Evolutionary conservation across 768 basidiomycete species (phyloP).

Genomic region (Antrodiella citrinella): DNA sequence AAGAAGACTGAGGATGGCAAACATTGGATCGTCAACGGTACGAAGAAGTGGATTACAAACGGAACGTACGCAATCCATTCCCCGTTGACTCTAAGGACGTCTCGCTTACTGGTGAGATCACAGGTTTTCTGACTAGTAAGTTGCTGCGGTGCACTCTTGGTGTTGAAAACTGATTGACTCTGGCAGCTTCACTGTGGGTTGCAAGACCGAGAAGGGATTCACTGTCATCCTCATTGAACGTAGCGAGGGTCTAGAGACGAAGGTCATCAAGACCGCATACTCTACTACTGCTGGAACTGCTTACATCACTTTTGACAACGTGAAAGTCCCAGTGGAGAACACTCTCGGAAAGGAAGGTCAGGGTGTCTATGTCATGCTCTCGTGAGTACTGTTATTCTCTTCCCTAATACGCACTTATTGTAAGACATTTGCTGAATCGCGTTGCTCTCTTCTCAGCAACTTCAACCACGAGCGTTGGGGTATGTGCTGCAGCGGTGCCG

Average conservation of each 20-base stretch:
- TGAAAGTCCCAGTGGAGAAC: conserved; percentile 80
- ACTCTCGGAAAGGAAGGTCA: conserved; percentile 75
- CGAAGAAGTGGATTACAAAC: conserved; percentile 84
- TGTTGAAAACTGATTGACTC: conserved; percentile 4
- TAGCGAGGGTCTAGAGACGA: conserved; percentile 77
- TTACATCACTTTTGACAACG: conserved; percentile 77
- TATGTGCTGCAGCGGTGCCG: conserved; percentile 68
- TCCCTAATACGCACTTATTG: conserved; percentile 12
- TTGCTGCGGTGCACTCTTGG: background rate
- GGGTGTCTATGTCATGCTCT: conserved; percentile 59
- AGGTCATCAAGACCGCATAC: conserved; percentile 85
- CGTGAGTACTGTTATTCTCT: conserved; percentile 24
- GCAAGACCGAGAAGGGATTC: conserved; percentile 67
- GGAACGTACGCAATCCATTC: conserved; percentile 40
- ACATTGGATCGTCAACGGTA: conserved; percentile 78
- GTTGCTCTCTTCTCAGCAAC: conserved; percentile 42
- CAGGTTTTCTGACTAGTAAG: conserved; percentile 35
- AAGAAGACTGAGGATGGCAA: conserved; percentile 76
- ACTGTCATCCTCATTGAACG: conserved; percentile 85
- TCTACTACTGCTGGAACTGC: conserved; percentile 82
- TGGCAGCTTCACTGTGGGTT: conserved; percentile 60
- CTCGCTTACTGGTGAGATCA: background rate
- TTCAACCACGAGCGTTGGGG: conserved; percentile 97
- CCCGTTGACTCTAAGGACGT: background rate
- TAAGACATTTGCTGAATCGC: conserved; percentile 5